phyloP scores from a whole-genome alignment of 148 eudicot genomes.

The Vaccinium myrtillus region DNA sequence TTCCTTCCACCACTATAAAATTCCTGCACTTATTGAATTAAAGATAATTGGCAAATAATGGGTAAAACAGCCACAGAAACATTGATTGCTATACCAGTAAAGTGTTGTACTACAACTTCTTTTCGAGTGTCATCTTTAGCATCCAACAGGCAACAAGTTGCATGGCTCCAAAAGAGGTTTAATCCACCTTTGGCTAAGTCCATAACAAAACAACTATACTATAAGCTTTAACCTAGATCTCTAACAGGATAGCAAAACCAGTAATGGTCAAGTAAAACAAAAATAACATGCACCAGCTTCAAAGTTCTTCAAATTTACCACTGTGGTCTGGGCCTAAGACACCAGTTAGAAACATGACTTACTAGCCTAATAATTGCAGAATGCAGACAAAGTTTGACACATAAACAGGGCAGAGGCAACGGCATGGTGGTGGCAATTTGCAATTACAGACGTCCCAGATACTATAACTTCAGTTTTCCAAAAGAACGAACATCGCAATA shows the following conservation, averaged over 20 bases:
- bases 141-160: not conserved
- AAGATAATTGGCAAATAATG: not conserved
- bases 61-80: not conserved
- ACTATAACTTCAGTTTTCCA: not conserved
- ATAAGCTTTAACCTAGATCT: not conserved
- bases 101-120: not conserved
- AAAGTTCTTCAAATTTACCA: not conserved
- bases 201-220: not conserved
- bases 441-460: not conserved
- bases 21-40: not conserved
- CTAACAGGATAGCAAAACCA: not conserved
- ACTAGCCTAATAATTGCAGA: not conserved
- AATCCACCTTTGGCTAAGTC: constrained; percentile 6
- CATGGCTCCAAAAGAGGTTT: not conserved
- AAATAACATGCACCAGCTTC: not conserved
- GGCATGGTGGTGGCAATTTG: not conserved
- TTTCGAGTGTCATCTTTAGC: not conserved
- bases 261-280: not conserved
- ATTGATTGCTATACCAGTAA: not conserved
- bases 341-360: not conserved
- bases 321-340: not conserved
- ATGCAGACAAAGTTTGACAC: not conserved
- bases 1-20: not conserved
- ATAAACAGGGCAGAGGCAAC: not conserved
- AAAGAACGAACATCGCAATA: not conserved